Evolutionary conservation across 106 monocot species (phyloP).

Genomic region (Chionographis japonica): DNA sequence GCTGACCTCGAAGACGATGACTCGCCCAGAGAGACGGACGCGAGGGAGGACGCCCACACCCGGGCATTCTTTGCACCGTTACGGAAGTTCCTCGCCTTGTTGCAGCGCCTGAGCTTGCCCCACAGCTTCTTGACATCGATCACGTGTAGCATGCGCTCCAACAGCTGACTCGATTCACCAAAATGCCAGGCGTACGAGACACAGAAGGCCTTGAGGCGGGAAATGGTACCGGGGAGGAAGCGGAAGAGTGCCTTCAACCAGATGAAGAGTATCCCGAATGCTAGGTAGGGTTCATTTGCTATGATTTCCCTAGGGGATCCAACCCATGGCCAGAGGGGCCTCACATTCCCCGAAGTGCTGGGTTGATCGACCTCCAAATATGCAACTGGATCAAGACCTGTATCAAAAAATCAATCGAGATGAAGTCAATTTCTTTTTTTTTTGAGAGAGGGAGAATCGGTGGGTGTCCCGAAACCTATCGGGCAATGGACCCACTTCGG

Average conservation of each 20-base stretch:
- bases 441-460: too few relatives aligned
- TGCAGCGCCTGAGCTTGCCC: slow-evolving; percentile 57
- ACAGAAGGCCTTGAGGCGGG: slow-evolving; percentile 37
- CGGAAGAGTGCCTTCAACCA: slow-evolving; percentile 28
- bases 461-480: too few relatives aligned
- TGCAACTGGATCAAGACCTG: slow-evolving; percentile 59
- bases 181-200: slow-evolving; percentile 15
- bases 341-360: neutral
- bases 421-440: too few relatives aligned
- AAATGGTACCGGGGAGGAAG: slow-evolving; percentile 33
- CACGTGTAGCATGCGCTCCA: slow-evolving; percentile 39
- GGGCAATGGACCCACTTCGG: too few relatives aligned
- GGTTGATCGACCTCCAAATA: slow-evolving; percentile 35
- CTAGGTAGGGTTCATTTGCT: slow-evolving; percentile 46
- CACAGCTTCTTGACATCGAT: slow-evolving; percentile 60
- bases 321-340: slow-evolving; percentile 7
- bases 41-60: slow-evolving; percentile 76
- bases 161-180: slow-evolving; percentile 45
- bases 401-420: neutral
- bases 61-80: slow-evolving; percentile 78
- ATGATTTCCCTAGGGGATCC: slow-evolving; percentile 37
- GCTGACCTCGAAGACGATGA: slow-evolving; percentile 39
- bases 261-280: slow-evolving; percentile 51
- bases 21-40: slow-evolving; percentile 87
- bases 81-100: slow-evolving; percentile 59